Evolutionary conservation across 2,329 filamentous ascomycete species (phyloP), one percentile per base, ranked within the genome.

Genomic region (Plenodomus biglobosus): DNA sequence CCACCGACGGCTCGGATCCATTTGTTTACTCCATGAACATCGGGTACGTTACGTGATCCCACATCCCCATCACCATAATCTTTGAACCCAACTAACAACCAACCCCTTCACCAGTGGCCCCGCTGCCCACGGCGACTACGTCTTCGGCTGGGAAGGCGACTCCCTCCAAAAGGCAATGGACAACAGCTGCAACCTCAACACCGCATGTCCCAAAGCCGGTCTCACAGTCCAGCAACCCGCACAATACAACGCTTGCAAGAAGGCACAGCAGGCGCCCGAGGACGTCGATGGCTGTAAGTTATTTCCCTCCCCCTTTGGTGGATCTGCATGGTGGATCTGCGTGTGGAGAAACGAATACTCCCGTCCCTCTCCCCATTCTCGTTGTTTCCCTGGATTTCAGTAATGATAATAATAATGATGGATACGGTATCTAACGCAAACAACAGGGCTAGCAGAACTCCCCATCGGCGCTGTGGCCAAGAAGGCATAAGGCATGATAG

Each of bases 121-220:
- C 17, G 66, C 65, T 30, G 66, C 66, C 19, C 66, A 68, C 48
- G 66, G 54, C 21, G 73, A 75, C 56, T 75, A 75, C 55, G 70
- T 75, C 27, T 69, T 73, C 4, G 71, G 70, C 44, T 78, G 75
- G 74, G 72, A 76, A 56, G 75, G 71, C 22, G 74, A 75, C 49
- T 67, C 71, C 21, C 71, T 75, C 30, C 72, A 75, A 54, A 66
- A 68, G 21, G 71, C 72, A 8, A 72, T 74, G 68, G 72, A 75
- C 52, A 70, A 69, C 41, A 54, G 64, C 39, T 76, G 73, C 61
- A 65, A 70, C 42, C 65, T 71, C 50, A 68, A 69, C 55, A 55
- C 40, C 1, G 61, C 58, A 8, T 69, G 66, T 53, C 59, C 66
- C 35, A 63, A 59, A 42, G 66, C 66, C 13, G 66, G 66, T 34